Base-by-base conservation (phyloP, 2,329 filamentous ascomycete species). In the Escovopsis sp. region DNA sequence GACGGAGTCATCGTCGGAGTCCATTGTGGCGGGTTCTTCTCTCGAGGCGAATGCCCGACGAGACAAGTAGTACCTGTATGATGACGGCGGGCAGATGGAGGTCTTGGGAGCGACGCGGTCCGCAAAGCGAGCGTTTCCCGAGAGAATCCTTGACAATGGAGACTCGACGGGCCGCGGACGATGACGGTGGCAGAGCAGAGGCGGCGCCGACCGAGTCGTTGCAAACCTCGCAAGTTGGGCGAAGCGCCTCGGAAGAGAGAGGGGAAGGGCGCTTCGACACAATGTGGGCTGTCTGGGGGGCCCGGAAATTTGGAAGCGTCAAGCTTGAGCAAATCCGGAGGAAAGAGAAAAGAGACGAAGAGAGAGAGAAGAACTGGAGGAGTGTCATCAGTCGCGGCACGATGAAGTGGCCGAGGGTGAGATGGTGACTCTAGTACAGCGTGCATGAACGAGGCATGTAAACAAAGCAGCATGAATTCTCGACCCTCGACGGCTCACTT, bases 1-100 rank as follows among this genome's bases (percentile, higher is more conserved):
- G 38, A 51, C 52, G 45, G 57, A 64, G 62, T 78, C 77, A 43
- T 76, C 73, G 47, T 76, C 72, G 47, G 69, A 74, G 52, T 72
- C 69, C 73, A 77, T 77, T 40, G 53, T 63, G 60, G 49, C 48
- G 40, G 42, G 39, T 23, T 42, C 47, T 41, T 19, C 26, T 19
- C 6, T 9, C 8, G 19, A 12, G 10, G 12, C 35, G 39, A 30
- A 39, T 19, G 4, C 15, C 15, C 28, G 8, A 11, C 28, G 28
- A 32, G 28, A 32, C 28, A 11, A 32, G 28, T 38, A 9, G 28
- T n/a, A 36, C 4, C 10, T 28, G 23, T 28, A 28, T 26, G 34
- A 12, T 4, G 8, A 11, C 11, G 28, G 8, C 8, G 8, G 28
- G 28, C 7, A 11, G 28, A 32, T 9, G 28, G 8, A 23, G 6